Percentiles rank a stretch among this genome's conserved stretches.
phyloP scores from a whole-genome alignment of 768 basidiomycete species.

The Stropharia rugosoannulata region DNA sequence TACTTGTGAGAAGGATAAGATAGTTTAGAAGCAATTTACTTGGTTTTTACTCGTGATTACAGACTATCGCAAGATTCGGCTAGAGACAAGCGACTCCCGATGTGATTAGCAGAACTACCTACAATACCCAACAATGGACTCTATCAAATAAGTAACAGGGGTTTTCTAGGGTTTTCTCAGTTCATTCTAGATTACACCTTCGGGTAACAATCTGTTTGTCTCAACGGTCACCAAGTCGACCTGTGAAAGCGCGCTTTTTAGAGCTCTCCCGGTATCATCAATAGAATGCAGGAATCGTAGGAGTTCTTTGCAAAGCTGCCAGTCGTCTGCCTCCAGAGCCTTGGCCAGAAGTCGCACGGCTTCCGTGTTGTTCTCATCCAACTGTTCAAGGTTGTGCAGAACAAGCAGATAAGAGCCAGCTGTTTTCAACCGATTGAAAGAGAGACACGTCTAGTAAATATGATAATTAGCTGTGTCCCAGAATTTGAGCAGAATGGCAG shows the following conservation, averaged over 20 bases:
- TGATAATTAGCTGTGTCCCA: slow-evolving; percentile 1
- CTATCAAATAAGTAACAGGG: no score
- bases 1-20: no score
- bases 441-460: slow-evolving; percentile 63
- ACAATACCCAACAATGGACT: no score
- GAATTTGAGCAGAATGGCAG: not conserved
- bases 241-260: slow-evolving; percentile 59
- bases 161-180: no score
- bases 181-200: no score
- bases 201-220: not conserved
- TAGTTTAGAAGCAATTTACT: no score
- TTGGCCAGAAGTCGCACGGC: slow-evolving; percentile 77
- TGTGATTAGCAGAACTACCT: no score
- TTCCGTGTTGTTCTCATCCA: slow-evolving; percentile 77
- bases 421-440: slow-evolving; percentile 72
- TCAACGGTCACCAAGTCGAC: slow-evolving; percentile 19
- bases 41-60: no score
- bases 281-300: slow-evolving; percentile 91
- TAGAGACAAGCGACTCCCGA: no score
- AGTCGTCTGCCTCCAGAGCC: slow-evolving; percentile 79
- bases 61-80: no score
- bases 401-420: slow-evolving; percentile 93
- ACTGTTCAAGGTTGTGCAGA: slow-evolving; percentile 88
- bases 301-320: slow-evolving; percentile 89
- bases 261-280: slow-evolving; percentile 78